Base-by-base conservation (phyloP, 345 rosid species). In the Ricinus communis region DNA sequence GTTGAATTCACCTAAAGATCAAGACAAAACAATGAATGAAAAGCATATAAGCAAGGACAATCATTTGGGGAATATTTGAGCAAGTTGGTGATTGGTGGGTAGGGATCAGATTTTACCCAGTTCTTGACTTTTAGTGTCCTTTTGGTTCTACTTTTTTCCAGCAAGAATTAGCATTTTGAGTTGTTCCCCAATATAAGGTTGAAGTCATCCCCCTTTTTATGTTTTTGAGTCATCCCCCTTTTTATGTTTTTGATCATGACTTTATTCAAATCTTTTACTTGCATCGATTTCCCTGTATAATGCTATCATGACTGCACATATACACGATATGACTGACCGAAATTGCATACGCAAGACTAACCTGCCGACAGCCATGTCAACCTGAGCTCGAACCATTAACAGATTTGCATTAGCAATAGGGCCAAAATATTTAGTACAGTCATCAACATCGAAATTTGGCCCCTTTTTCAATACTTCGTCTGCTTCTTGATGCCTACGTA, bases 301-400 rank as follows among this genome's bases (percentile, higher is more conserved):
- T 33, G 38, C 6, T 33, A 33, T 6, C 6, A 33, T 33, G 6
- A 6, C 38, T 33, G 6, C 38, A 33, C 38, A 33, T 33, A n/a
- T n/a, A n/a, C n/a, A n/a, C n/a, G n/a, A n/a, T n/a, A n/a, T n/a
- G n/a, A n/a, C n/a, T n/a, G 38, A 2, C 38, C 6, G 38, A 33
- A 33, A 33, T 7, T 6, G 62, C 11, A 18, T 31, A 19, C 38
- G 49, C 1, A 68, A 33, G 25, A 77, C 92, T 45, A 70, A 91
- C 98, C 98, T 94, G 82, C 99, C 99, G 22, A 71, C 70, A 1
- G 91, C 96, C 78, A 92, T 72, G 83, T 92, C 85, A 62, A 95
- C 97, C 65, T 88, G 99, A 76, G 98, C 88, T 66, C 84, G 84
- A 8, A 92, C 90, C 30, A 84, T 77, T 24, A 95, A 74, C 71